phyloP scores from a whole-genome alignment of 257 asterid genomes.

The Handroanthus guayacan region DNA sequence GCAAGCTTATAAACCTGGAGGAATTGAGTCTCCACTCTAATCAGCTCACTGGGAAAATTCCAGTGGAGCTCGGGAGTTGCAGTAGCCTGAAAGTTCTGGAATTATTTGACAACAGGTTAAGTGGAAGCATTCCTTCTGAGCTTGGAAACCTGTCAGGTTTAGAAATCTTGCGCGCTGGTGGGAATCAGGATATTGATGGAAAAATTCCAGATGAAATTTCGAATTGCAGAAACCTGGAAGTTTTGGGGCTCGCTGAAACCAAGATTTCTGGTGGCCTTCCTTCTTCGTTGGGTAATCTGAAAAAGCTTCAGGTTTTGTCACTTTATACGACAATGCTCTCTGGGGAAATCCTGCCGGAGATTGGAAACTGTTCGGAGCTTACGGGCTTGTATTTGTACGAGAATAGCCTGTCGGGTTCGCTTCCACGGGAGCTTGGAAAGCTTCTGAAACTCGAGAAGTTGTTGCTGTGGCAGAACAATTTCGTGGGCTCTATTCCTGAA shows the following conservation, averaged over 20 bases:
- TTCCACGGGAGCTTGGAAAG: constrained; percentile 68
- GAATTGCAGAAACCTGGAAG: constrained; percentile 54
- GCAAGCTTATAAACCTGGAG: constrained; percentile 60
- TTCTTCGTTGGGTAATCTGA: constrained; percentile 58
- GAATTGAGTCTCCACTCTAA: constrained; percentile 59
- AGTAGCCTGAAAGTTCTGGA: constrained; percentile 48
- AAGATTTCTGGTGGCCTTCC: constrained; percentile 71
- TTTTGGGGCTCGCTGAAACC: constrained; percentile 75
- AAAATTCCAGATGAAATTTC: constrained; percentile 66
- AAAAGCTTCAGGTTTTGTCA: constrained; percentile 62
- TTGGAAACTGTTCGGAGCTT: constrained; percentile 77
- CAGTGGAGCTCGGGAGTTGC: constrained; percentile 59
- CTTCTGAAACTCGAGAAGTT: constrained; percentile 69
- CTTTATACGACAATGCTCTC: constrained; percentile 77
- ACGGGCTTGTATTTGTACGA: constrained; percentile 65
- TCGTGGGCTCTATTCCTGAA: constrained; percentile 61
- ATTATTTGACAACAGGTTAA: constrained; percentile 65
- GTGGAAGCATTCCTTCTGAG: constrained; percentile 61
- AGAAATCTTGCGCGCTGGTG: constrained; percentile 67
- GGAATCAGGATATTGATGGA: constrained; percentile 71
- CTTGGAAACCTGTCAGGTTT: constrained; percentile 54
- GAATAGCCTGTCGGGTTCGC: constrained; percentile 63
- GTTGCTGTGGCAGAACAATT: constrained; percentile 71
- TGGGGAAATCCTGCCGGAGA: constrained; percentile 64
- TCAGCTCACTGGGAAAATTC: constrained; percentile 63